Conservation (phyloP, 768 basidiomycete species). For the Pholiota microspora region DNA sequence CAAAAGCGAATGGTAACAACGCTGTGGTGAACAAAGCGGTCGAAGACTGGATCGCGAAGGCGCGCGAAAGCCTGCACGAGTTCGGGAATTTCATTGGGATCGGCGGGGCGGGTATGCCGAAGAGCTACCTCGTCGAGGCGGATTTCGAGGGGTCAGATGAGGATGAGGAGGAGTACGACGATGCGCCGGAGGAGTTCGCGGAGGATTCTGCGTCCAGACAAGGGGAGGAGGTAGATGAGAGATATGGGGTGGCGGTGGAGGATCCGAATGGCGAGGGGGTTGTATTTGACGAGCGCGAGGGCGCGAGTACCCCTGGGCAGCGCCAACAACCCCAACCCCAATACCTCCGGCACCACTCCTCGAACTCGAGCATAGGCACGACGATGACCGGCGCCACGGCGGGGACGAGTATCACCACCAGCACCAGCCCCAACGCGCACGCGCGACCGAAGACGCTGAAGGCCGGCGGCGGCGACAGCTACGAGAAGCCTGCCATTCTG, state of each 20-base stretch:
- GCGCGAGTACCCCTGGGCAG: too few species aligned
- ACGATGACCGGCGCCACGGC: conserved; percentile 9
- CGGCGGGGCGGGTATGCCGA: conserved; percentile 53
- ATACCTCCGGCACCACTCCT: conserved; percentile 31
- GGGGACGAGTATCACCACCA: not conserved
- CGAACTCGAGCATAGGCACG: conserved; percentile 40
- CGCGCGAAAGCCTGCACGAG: conserved; percentile 64
- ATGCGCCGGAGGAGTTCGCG: conserved; percentile 30
- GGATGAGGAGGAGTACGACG: conserved; percentile 34
- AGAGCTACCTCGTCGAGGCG: conserved; percentile 46
- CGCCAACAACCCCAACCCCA: conserved; percentile 13
- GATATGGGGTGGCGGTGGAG: too few species aligned
- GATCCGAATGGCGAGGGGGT: too few species aligned
- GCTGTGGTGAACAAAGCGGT: conserved; percentile 54
- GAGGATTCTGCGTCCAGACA: conserved; percentile 21
- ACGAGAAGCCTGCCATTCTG: conserved; percentile 50
- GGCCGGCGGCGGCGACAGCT: conserved; percentile 26
- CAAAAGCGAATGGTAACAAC: conserved; percentile 31
- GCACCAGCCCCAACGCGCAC: conserved; percentile 19
- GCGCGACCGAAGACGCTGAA: conserved; percentile 41
- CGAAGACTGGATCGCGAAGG: conserved; percentile 76
- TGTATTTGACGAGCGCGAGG: too few species aligned
- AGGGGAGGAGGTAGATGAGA: conserved; percentile 30
- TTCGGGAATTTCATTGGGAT: conserved; percentile 67
- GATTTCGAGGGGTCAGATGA: conserved; percentile 40